A percentile compares a stretch with the other conserved stretches of the same genome.
Conservation (phyloP, 192 early-diverging fungal species). For the Kickxella alabastrina region DNA sequence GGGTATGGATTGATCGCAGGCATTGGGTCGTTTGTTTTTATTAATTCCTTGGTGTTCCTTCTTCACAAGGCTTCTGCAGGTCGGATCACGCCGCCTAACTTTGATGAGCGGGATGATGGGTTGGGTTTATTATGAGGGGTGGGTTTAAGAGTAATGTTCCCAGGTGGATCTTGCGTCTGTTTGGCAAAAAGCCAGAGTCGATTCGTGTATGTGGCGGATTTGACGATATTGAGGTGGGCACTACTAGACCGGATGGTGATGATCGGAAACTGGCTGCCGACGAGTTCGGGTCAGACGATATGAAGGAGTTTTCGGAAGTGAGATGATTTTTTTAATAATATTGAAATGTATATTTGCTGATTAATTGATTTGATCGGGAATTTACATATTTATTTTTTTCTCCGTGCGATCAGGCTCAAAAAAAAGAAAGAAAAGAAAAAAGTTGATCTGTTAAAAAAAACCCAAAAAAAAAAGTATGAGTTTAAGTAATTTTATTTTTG, state of each 20-base stretch:
- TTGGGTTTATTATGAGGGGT: constrained; percentile 32
- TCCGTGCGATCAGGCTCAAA: too few relatives aligned
- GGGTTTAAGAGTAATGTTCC: constrained; percentile 34
- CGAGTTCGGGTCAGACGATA: too few relatives aligned
- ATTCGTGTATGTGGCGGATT: too few relatives aligned
- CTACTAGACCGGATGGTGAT: too few relatives aligned
- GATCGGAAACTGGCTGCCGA: too few relatives aligned
- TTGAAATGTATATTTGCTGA: too few relatives aligned
- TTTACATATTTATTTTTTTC: constrained; percentile 2
- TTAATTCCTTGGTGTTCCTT: constrained; percentile 61
- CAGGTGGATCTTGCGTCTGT: constrained; percentile 32
- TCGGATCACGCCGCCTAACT: constrained; percentile 49
- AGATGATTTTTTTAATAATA: not conserved
- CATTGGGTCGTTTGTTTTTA: constrained; percentile 62
- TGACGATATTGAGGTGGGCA: too few relatives aligned
- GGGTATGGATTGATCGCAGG: constrained; percentile 78
- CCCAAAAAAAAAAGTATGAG: too few relatives aligned
- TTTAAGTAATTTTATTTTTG: constrained; percentile 8
- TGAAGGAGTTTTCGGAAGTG: constrained; percentile 21
- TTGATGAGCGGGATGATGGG: constrained; percentile 38
- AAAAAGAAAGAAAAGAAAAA: too few relatives aligned
- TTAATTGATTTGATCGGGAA: not conserved
- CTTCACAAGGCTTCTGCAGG: constrained; percentile 57
- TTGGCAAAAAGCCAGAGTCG: constrained; percentile 20
- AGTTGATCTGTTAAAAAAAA: too few relatives aligned